Conservation (phyloP, 768 basidiomycete species). For the Neoboletus magnificus region DNA sequence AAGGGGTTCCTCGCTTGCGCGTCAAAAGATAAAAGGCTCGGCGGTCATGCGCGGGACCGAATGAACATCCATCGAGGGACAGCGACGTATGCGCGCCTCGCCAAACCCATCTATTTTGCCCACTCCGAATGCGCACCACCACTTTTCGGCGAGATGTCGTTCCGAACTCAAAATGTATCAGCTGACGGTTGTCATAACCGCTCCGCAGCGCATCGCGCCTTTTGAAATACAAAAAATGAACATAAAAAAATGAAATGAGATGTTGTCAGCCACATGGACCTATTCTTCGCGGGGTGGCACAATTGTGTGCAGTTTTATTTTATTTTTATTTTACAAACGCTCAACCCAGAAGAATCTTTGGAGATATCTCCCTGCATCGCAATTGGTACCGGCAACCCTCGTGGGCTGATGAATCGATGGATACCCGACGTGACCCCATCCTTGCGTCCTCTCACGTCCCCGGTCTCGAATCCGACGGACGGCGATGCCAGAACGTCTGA, state of each 20-base stretch:
- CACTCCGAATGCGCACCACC: too few relatives aligned
- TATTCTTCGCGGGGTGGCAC: neutral
- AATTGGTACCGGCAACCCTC: neutral
- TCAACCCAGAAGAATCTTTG: neutral
- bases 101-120: too few relatives aligned
- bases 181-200: neutral
- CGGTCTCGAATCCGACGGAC: neutral
- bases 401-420: too few relatives aligned
- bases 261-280: neutral
- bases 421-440: neutral
- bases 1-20: neutral
- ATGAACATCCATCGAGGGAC: neutral
- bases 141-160: too few relatives aligned
- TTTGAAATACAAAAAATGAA: neutral
- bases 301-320: neutral
- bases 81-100: too few relatives aligned
- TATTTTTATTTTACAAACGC: neutral
- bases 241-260: neutral
- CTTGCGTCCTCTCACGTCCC: slow-evolving; percentile 3
- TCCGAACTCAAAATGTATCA: neutral
- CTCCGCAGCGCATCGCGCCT: neutral
- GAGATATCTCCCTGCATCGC: neutral
- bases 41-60: neutral
- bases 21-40: neutral
- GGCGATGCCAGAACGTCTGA: neutral